Conservation (phyloP, 176 grass and related monocot genomes). For the Carex littledalei region DNA sequence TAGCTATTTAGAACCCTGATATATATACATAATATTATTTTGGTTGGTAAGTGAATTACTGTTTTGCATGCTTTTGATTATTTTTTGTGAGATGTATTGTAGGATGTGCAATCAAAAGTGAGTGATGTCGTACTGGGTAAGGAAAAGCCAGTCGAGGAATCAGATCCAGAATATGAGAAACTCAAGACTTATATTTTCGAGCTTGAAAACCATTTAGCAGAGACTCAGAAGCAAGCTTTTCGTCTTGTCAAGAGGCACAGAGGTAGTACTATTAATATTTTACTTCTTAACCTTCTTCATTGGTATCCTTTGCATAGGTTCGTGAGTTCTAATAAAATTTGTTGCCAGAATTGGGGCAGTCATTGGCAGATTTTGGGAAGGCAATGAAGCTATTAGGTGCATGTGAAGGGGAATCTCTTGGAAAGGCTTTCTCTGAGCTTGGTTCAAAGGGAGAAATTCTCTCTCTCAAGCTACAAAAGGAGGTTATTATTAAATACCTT, state of each 20-base stretch:
- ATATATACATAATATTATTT: not conserved
- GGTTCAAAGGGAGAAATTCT: conserved; percentile 89
- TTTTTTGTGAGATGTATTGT: conserved; percentile 16
- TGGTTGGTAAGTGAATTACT: not conserved
- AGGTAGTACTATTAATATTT: conserved; percentile 38
- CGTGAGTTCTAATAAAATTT: conserved; percentile 17
- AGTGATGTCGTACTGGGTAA: conserved; percentile 96
- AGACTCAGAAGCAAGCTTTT: conserved; percentile 94
- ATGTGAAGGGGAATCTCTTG: conserved; percentile 84
- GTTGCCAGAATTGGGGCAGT: conserved; percentile 77
- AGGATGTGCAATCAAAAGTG: conserved; percentile 93
- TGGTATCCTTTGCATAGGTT: conserved; percentile 18
- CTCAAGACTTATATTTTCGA: conserved; percentile 95
- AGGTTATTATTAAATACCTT: conserved; percentile 40
- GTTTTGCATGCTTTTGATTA: not conserved
- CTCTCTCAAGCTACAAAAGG: conserved; percentile 87
- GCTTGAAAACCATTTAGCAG: conserved; percentile 87
- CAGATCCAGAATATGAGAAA: conserved; percentile 93
- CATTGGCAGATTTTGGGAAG: conserved; percentile 88
- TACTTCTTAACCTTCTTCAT: not conserved
- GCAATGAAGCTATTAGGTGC: conserved; percentile 88
- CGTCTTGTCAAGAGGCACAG: conserved; percentile 97
- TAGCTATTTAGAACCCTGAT: too few species aligned
- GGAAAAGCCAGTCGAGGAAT: conserved; percentile 97
- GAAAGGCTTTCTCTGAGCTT: conserved; percentile 92